Conservation (phyloP, 2,329 filamentous ascomycete species). For the Daldinia eschscholtzii region DNA sequence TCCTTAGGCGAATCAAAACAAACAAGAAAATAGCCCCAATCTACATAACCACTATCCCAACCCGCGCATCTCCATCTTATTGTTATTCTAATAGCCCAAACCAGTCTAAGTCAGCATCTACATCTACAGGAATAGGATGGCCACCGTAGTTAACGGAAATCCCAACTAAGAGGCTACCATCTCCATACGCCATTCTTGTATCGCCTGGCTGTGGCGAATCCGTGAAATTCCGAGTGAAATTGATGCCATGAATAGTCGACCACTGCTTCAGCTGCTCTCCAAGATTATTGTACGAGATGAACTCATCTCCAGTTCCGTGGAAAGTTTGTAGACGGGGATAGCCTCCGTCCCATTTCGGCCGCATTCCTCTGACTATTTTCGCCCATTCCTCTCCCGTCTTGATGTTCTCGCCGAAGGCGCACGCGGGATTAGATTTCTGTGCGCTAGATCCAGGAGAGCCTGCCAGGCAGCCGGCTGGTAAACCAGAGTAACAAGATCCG, state of each 20-base stretch:
- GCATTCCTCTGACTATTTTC: slow-evolving; percentile 49
- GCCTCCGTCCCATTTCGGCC: slow-evolving; percentile 57
- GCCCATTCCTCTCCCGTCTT: slow-evolving; percentile 43
- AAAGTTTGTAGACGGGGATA: slow-evolving; percentile 63
- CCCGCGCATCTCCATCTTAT: not conserved
- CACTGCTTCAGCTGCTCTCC: slow-evolving; percentile 61
- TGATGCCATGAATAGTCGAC: slow-evolving; percentile 56
- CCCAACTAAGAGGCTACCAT: slow-evolving; percentile 42
- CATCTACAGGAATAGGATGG: slow-evolving; percentile 43
- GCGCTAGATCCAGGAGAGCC: slow-evolving; percentile 43
- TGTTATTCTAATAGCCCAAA: not conserved
- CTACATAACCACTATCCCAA: not conserved
- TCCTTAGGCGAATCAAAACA: not conserved
- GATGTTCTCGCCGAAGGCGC: slow-evolving; percentile 56
- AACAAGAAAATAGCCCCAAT: not conserved
- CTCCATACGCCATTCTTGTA: slow-evolving; percentile 43
- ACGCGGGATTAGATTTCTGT: slow-evolving; percentile 51
- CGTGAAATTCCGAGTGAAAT: slow-evolving; percentile 43
- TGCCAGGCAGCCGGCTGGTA: slow-evolving; percentile 57
- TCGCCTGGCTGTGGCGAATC: slow-evolving; percentile 40
- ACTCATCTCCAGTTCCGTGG: slow-evolving; percentile 60
- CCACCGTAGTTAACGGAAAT: slow-evolving; percentile 40
- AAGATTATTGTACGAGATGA: slow-evolving; percentile 60
- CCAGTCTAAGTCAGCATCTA: slow-evolving; percentile 41
- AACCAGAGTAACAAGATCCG: slow-evolving; percentile 59